Base-by-base conservation (phyloP, 2,329 filamentous ascomycete genomes). In the Ophiocordyceps polyrhachis-furcata region DNA sequence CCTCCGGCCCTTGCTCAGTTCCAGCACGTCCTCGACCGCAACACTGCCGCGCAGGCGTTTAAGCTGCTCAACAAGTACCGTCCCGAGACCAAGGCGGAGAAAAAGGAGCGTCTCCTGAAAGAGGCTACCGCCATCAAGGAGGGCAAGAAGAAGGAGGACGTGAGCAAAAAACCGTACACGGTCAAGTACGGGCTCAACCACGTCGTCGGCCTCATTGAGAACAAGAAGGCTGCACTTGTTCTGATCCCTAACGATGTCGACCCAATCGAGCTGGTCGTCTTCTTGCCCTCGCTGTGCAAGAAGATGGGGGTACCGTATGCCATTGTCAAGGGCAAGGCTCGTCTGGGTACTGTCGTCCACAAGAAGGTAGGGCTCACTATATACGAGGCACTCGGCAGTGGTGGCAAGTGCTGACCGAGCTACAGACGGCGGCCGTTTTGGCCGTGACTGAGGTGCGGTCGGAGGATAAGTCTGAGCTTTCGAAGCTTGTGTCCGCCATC, bases 1-100 rank as follows among this genome's bases (percentile, higher is more conserved):
- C 91, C 91, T 52, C 91, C 93, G 63, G 82, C 89, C 58, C 87
- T 98, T 59, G 80, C 89, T 58, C 91, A 98, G 76, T 98, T 96
- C 82, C 81, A 87, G 74, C 83, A 89, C 69, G 87, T 93, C 58
- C 83, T 96, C 60, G 85, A 93, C 79, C 83, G 84, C 71, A 93
- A 93, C 79, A 84, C 89, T 55, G 93, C 93, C 57, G 84, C 87
- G 60, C 89, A 96, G 75, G 76, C 85, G 55, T 91, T 98, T 79
- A 96, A 96, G 80, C 82, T 98, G 64, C 84, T 98, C 65, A 93
- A 94, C 84, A 98, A 98, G 79, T 98, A 98, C 83, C 87, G 89
- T 61, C 91, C 91, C 56, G 91, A 98, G 79, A 93, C 85, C 69
- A 96, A 95, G 81, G 73, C 76, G 59, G 89, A 96, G 82, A 98